Evolutionary conservation across 2,329 filamentous ascomycete genomes (phyloP), one percentile per base, ranked within the genome.

Genomic region (Diaporthe sp.): DNA sequence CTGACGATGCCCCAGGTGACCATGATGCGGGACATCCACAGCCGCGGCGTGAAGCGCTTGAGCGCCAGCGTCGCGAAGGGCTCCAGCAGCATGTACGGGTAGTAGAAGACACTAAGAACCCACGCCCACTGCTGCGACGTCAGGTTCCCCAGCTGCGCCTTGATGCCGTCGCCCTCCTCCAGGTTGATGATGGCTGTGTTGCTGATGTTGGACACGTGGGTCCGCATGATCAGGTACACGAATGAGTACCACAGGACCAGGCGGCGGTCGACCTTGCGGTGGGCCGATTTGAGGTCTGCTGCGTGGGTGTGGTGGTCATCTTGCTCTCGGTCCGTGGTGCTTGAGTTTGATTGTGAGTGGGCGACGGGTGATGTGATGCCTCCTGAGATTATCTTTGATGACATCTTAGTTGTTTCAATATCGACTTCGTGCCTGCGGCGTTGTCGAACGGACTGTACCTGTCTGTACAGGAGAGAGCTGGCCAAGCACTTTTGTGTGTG

Each of bases 151-250:
- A 81, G 76, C 71, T 81, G 79, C 39, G 78, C 77, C 55, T 76
- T 68, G 58, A 80, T 81, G 46, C 78, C 80, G 10, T 79, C 80
- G 4, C 80, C 80, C 31, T 80, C 62, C 55, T 81, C 80, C 10
- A 81, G 77, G 70, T 81, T 81, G 71, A 81, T 80, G 51, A 80
- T 81, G 71, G 80, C 79, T 9, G 79, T 73, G 61, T 81, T 81
- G 67, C 78, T 79, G 74, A 80, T 79, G 61, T 81, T 80, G 75
- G 76, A 76, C 51, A 80, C 78, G 31, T 79, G 79, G 22, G 80
- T 78, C 13, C 79, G 74, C 80, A 80, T 80, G 53, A 81, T 76
- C 4, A 80, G 76, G 51, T 79, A 80, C 2, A 79, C 79, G 42
- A 79, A 78, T 0, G 79, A 74, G 49, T 80, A 80, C 78, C 78